Evolutionary conservation across 805 yeast species (phyloP), one percentile per base, ranked within the genome.

Genomic region (Lipomyces chichibuensis): DNA sequence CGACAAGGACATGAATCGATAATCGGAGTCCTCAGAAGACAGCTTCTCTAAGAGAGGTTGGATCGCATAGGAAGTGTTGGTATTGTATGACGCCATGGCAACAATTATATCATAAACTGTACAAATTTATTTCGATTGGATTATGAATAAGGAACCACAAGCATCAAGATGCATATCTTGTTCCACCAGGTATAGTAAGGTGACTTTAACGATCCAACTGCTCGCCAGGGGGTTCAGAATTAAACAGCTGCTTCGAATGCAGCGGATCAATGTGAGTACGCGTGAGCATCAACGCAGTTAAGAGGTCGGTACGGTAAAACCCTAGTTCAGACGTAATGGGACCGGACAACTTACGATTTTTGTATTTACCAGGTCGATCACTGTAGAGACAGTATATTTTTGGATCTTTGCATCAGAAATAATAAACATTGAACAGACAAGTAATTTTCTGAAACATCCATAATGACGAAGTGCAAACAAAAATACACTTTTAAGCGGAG

Each of bases 1-100:
- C 72, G 85, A 89, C 64, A 91, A 79, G 1, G 93, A 96, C 97
- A 91, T 91, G 78, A 87, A 91, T 75, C 97, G 80, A 71, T 89
- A 79, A 75, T 91, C 97, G 2, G 95, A 89, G 73, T 91, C 97
- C 53, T 75, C 67, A 32, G 75, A 72, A 23, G 66, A 46, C 73
- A 80, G 64, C 73, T 71, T 70, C 70, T 73, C 71, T 51, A 69
- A 62, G 56, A 65, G 65, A 25, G 71, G 66, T 59, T 63, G 71
- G 37, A 68, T 57, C 23, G 66, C 66, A 14, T 51, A 52, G 17
- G 55, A 52, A 20, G 55, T 23, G 55, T 52, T 52, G 55, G 33
- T 52, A n/a, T 52, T 52, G 55, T 52, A 52, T 29, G 55, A 52
- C 55, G 55, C 29, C 55, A 52, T 52, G 8, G 33, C 17, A 25